These are phyloP conservation scores for Alternaria consortialis DNA, from an alignment of 2,329 filamentous ascomycete species.

Conservation along the genomic window DNA sequence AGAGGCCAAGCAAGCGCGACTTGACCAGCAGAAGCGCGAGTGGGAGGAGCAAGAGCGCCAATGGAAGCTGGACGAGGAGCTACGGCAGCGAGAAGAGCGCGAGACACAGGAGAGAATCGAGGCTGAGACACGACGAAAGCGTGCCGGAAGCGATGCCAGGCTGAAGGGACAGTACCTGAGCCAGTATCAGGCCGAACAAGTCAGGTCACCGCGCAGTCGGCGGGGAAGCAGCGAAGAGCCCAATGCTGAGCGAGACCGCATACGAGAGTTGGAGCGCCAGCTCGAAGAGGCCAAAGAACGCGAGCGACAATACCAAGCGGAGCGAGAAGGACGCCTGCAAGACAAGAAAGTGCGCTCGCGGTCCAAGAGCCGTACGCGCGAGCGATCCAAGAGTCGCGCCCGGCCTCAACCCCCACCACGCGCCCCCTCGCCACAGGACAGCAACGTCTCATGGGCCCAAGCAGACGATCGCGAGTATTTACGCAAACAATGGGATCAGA, in stretches of 20 bases:
- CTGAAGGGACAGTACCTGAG: slow-evolving; percentile 85
- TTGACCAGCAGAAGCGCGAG: slow-evolving; percentile 73
- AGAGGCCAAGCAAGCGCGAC: slow-evolving; percentile 66
- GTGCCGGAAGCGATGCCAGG: slow-evolving; percentile 69
- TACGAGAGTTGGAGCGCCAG: slow-evolving; percentile 81
- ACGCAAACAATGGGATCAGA: slow-evolving; percentile 64
- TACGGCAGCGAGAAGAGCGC: slow-evolving; percentile 74
- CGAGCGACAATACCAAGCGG: slow-evolving; percentile 69
- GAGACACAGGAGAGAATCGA: slow-evolving; percentile 74
- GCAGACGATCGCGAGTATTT: slow-evolving; percentile 71
- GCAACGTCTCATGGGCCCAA: slow-evolving; percentile 70
- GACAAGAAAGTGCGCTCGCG: slow-evolving; percentile 50
- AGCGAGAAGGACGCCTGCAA: slow-evolving; percentile 63
- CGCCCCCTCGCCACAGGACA: slow-evolving; percentile 57
- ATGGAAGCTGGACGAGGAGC: slow-evolving; percentile 81
- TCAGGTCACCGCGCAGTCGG: slow-evolving; percentile 46
- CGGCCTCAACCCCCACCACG: slow-evolving; percentile 47
- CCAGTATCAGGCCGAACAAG: slow-evolving; percentile 81
- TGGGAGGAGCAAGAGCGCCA: slow-evolving; percentile 81
- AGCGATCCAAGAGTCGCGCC: slow-evolving; percentile 47
- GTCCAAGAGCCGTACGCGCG: slow-evolving; percentile 48
- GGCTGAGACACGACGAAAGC: slow-evolving; percentile 70
- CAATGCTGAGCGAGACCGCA: slow-evolving; percentile 69
- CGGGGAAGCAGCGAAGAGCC: slow-evolving; percentile 56
- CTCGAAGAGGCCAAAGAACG: slow-evolving; percentile 73